Conservation (phyloP, 345 rosid species). For the Sonneratia alba region DNA sequence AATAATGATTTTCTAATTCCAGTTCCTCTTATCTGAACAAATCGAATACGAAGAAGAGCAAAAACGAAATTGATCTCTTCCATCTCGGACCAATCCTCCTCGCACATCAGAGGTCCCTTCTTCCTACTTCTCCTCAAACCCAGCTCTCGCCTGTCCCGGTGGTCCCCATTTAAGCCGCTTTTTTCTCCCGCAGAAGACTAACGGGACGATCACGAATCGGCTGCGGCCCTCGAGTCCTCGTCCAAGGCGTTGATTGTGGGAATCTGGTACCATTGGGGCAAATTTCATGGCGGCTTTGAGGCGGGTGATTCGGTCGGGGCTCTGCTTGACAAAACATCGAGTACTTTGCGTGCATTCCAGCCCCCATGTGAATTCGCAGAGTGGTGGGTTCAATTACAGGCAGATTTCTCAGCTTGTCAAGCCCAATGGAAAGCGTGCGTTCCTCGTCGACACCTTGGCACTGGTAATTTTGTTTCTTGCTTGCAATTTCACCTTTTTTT, state of each 20-base stretch:
- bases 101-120: neutral
- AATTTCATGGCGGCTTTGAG: slow-evolving; percentile 36
- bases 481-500: neutral
- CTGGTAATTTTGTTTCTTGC: slow-evolving; percentile 30
- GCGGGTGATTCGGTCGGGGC: slow-evolving; percentile 32
- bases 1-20: too few species aligned
- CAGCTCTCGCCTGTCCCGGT: too few species aligned
- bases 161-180: too few species aligned
- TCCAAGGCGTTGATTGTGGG: neutral
- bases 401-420: slow-evolving; percentile 54
- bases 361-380: slow-evolving; percentile 2
- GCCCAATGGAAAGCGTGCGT: slow-evolving; percentile 62
- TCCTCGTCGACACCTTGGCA: slow-evolving; percentile 89
- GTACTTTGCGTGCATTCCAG: slow-evolving; percentile 6
- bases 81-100: neutral
- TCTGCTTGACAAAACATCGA: slow-evolving; percentile 19
- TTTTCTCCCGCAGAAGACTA: neutral
- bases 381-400: slow-evolving; percentile 19
- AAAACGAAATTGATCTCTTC: neutral
- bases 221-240: neutral
- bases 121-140: neutral
- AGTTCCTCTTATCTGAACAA: too few species aligned
- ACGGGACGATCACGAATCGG: neutral
- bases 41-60: neutral
- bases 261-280: neutral